Percentiles rank a stretch among this genome's conserved stretches.
Evolutionary conservation across 805 yeast species (phyloP).

Genomic region (Candida krabiensis): DNA sequence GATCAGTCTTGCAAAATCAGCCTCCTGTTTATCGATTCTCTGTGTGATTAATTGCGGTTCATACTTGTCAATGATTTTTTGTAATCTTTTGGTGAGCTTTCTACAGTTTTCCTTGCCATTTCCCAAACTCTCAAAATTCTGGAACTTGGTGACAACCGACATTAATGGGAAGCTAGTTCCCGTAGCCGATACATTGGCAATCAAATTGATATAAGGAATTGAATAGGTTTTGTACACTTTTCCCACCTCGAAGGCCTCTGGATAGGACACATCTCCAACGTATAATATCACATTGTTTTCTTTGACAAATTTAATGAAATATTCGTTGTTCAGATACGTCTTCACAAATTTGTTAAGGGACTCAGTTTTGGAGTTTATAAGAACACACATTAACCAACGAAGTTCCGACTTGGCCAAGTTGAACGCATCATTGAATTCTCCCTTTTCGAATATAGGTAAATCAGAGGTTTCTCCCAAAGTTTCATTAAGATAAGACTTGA

Average conservation of each 20-base stretch:
- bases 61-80: slow-evolving; percentile 49
- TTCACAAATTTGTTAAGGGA: slow-evolving; percentile 43
- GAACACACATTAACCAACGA: slow-evolving; percentile 54
- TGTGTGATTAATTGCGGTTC: slow-evolving; percentile 62
- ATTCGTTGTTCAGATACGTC: slow-evolving; percentile 44
- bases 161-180: slow-evolving; percentile 48
- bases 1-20: slow-evolving; percentile 55
- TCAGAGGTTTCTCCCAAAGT: slow-evolving; percentile 27
- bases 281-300: slow-evolving; percentile 53
- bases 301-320: slow-evolving; percentile 39
- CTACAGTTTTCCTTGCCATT: slow-evolving; percentile 17
- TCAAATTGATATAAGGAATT: slow-evolving; percentile 55
- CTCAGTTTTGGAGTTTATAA: slow-evolving; percentile 47
- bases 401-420: slow-evolving; percentile 38
- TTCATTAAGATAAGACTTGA: slow-evolving; percentile 18
- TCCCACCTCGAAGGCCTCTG: slow-evolving; percentile 69
- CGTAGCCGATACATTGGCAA: slow-evolving; percentile 56
- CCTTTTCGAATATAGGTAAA: slow-evolving; percentile 29
- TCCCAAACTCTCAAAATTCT: slow-evolving; percentile 25
- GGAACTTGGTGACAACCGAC: slow-evolving; percentile 47
- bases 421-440: slow-evolving; percentile 44
- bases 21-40: slow-evolving; percentile 59
- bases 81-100: slow-evolving; percentile 37
- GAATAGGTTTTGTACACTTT: slow-evolving; percentile 49
- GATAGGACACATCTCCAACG: slow-evolving; percentile 61